These are phyloP conservation scores for Pneumocystis carinii DNA, from an alignment of 1,139 yeast genomes.

Conservation along the genomic window DNA sequence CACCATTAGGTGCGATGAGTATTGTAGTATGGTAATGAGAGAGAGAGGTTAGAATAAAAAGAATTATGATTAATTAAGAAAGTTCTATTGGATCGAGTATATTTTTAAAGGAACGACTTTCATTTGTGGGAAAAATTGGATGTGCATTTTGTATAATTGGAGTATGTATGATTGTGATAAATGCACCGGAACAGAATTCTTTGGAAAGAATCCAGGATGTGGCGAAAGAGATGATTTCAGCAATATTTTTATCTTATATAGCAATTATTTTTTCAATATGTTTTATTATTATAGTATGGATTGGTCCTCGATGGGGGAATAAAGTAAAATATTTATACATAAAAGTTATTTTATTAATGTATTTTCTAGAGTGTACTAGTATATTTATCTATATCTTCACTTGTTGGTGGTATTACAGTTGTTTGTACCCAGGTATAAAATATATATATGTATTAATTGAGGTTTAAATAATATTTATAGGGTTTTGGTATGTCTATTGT, in stretches of 20 bases:
- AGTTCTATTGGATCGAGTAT: slow-evolving; percentile 13
- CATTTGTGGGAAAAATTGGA: slow-evolving; percentile 14
- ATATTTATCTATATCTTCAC: slow-evolving; percentile 12
- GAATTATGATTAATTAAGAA: neutral
- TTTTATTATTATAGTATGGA: slow-evolving; percentile 10
- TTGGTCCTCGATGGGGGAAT: slow-evolving; percentile 12
- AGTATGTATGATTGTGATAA: slow-evolving; percentile 1
- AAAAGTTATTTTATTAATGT: neutral
- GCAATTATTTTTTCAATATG: slow-evolving; percentile 5
- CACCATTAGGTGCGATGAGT: slow-evolving; percentile 15
- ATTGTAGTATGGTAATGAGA: slow-evolving; percentile 6
- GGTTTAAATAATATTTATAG: neutral
- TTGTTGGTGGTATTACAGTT: slow-evolving; percentile 14
- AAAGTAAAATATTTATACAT: neutral
- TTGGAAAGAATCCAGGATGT: slow-evolving; percentile 11
- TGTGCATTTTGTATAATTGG: slow-evolving; percentile 13
- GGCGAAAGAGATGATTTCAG: slow-evolving; percentile 7
- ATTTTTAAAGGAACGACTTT: slow-evolving; percentile 12
- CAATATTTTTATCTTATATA: slow-evolving; percentile 9
- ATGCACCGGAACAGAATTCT: slow-evolving; percentile 12
- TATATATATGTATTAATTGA: neutral
- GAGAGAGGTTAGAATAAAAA: neutral
- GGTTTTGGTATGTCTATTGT: slow-evolving; percentile 14
- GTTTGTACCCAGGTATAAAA: slow-evolving; percentile 10
- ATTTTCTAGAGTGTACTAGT: slow-evolving; percentile 8